Conservation (phyloP, 2,329 filamentous ascomycete species). For the Emydomyces testavorans region DNA sequence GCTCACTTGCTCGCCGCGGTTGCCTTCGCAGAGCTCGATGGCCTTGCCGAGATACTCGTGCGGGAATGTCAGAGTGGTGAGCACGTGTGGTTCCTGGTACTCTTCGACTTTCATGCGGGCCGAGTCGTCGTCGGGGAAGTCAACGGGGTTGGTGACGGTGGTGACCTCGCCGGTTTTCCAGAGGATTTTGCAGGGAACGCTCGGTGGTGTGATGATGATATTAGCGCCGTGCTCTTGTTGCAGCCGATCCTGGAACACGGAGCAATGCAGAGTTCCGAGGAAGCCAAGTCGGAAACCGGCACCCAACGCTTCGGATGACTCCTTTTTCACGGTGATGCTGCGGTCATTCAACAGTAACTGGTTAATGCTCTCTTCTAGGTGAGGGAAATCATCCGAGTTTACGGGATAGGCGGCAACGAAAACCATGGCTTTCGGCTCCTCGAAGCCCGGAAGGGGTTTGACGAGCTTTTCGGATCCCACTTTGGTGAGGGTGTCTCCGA, state of each 20-base stretch:
- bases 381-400: conserved; percentile 74
- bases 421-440: conserved; percentile 97
- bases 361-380: conserved; percentile 84
- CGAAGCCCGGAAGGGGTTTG: conserved; percentile 77
- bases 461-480: conserved; percentile 65
- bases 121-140: conserved; percentile 67
- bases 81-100: conserved; percentile 63
- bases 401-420: conserved; percentile 95
- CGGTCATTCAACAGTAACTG: conserved; percentile 91
- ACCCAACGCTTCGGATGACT: conserved; percentile 84
- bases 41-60: conserved; percentile 90
- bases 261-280: conserved; percentile 91
- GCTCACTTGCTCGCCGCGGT: conserved; percentile 75
- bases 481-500: conserved; percentile 87
- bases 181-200: conserved; percentile 78
- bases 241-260: conserved; percentile 94
- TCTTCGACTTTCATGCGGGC: conserved; percentile 46
- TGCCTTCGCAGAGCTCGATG: conserved; percentile 86
- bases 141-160: conserved; percentile 71
- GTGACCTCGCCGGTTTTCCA: conserved; percentile 66
- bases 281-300: conserved; percentile 92
- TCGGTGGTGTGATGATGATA: conserved; percentile 94
- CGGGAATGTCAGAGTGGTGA: conserved; percentile 76
- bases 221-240: conserved; percentile 87
- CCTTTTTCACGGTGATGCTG: conserved; percentile 86